Evolutionary conservation across 1,284 basidiomycete genomes (phyloP).

Genomic region (Sporisorium sorghi): DNA sequence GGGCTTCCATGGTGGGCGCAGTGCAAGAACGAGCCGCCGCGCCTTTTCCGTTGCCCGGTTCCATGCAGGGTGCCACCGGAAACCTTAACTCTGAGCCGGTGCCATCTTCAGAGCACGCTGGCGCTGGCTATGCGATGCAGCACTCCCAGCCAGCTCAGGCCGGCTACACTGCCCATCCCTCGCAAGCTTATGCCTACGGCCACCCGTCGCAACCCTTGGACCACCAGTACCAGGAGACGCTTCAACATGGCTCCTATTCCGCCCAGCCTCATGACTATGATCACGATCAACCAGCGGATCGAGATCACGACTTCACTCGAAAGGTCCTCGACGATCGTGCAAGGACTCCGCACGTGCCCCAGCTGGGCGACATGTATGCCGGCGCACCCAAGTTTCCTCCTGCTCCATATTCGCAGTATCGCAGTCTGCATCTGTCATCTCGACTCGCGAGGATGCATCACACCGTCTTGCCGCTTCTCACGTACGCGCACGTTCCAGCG

Average conservation of each 20-base stretch:
- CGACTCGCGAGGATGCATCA: constrained; percentile 43
- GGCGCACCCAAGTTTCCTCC: constrained; percentile 34
- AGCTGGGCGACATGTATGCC: constrained; percentile 25
- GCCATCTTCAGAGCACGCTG: background rate
- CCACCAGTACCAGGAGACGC: background rate
- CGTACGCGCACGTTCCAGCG: constrained; percentile 58
- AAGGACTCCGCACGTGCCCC: constrained; percentile 15
- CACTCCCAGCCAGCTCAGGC: constrained; percentile 10
- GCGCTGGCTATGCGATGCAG: background rate
- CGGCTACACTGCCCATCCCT: background rate
- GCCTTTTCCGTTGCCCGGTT: constrained; percentile 5
- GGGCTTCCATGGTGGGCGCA: constrained; percentile 20
- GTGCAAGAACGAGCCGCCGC: constrained; percentile 4
- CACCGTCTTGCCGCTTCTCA: constrained; percentile 38
- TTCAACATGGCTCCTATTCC: background rate
- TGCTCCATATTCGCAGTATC: constrained; percentile 22
- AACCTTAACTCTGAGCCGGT: constrained; percentile 16
- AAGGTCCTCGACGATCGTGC: constrained; percentile 7
- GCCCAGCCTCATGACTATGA: background rate
- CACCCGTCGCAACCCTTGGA: constrained; percentile 1
- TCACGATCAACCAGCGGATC: background rate
- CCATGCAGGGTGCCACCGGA: constrained; percentile 3
- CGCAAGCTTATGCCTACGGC: no score
- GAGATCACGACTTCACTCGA: constrained; percentile 3
- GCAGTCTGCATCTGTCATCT: constrained; percentile 22